Evolutionary conservation across 768 basidiomycete species (phyloP), one percentile per base, ranked within the genome.

Genomic region (Gloeostereum incarnatum): DNA sequence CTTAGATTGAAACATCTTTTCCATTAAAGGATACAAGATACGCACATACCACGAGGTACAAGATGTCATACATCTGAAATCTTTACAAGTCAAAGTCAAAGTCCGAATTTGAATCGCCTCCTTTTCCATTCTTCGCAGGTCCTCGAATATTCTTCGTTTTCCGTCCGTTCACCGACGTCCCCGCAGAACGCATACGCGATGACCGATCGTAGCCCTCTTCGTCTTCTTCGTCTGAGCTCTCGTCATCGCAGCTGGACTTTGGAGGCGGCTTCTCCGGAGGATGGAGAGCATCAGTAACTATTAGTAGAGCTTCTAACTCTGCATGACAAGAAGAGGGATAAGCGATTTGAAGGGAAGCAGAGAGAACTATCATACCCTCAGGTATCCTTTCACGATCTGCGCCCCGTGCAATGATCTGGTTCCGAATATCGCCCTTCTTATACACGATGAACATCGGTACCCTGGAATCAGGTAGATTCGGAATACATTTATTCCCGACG

Each of bases 391-490:
- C 83, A 46, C 69, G 64, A 42, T 90, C 87, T 5, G 78, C 80
- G 10, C 84, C 85, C 81, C 89, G 87, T 2, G 87, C 75, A 4
- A 88, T 67, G 9, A 96, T 65, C 56, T 97, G 91, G 45, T 85
- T 83, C 33, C 73, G 66, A 23, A 98, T 82, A 31, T 92, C 84
- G n/a, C 96, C 96, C 48, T 82, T 83, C 32, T 85, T 78, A 60
- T 99, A 98, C 21, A 94, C 63, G 46, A 99, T 79, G 41, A 98
- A 63, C 69, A 94, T 98, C 1, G 96, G 96, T 27, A 91, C 61
- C 36, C 91, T 79, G 25, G 75, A 68, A 49, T 97, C 96, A 10
- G 93, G 94, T 24, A 98, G 79, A 59, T 97, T 83, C n/a, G 87
- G 80, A 49, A 99, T 96, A 63, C 91, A 94, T 58, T 91, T 91